Percentiles rank a stretch among this genome's conserved stretches.
Conservation (phyloP, 495 filamentous ascomycete genomes). For the Aspergillus carlsbadensis region DNA sequence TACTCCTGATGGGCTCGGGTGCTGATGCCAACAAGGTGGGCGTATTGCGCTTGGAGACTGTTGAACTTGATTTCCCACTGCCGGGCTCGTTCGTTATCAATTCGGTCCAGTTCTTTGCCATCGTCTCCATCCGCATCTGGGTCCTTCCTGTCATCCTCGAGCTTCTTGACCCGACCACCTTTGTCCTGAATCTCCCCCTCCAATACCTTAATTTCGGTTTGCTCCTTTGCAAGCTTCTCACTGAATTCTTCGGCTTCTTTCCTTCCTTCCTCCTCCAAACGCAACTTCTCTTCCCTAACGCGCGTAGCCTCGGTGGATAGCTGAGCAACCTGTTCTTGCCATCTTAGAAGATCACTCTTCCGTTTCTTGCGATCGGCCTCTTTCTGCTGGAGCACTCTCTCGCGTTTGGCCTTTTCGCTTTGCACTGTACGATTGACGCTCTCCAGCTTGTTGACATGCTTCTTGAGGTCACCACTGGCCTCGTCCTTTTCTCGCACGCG, state of each 20-base stretch:
- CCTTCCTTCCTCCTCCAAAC: slow-evolving; percentile 43
- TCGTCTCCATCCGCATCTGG: slow-evolving; percentile 50
- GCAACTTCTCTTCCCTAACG: slow-evolving; percentile 46
- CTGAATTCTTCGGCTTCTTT: slow-evolving; percentile 50
- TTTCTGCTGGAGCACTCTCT: slow-evolving; percentile 63
- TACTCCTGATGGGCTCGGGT: slow-evolving; percentile 51
- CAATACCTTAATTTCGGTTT: slow-evolving; percentile 51
- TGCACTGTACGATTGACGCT: slow-evolving; percentile 82
- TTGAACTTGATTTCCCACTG: slow-evolving; percentile 52
- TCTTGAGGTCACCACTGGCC: slow-evolving; percentile 73
- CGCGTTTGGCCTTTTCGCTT: slow-evolving; percentile 73
- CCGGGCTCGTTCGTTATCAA: slow-evolving; percentile 57
- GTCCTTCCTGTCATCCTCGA: slow-evolving; percentile 58
- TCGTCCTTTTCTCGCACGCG: slow-evolving; percentile 83
- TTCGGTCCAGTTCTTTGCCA: slow-evolving; percentile 47
- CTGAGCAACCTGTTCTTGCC: slow-evolving; percentile 53
- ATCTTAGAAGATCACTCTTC: slow-evolving; percentile 57
- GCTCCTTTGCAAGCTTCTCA: slow-evolving; percentile 51
- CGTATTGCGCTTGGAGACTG: slow-evolving; percentile 52
- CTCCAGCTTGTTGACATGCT: slow-evolving; percentile 77
- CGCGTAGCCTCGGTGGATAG: slow-evolving; percentile 49
- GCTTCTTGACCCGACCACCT: slow-evolving; percentile 58
- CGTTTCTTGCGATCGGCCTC: slow-evolving; percentile 60
- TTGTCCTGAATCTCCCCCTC: slow-evolving; percentile 64
- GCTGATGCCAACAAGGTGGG: slow-evolving; percentile 45